Evolutionary conservation across 169 alveolate species (phyloP).

Genomic region (Eimeria necatrix): DNA sequence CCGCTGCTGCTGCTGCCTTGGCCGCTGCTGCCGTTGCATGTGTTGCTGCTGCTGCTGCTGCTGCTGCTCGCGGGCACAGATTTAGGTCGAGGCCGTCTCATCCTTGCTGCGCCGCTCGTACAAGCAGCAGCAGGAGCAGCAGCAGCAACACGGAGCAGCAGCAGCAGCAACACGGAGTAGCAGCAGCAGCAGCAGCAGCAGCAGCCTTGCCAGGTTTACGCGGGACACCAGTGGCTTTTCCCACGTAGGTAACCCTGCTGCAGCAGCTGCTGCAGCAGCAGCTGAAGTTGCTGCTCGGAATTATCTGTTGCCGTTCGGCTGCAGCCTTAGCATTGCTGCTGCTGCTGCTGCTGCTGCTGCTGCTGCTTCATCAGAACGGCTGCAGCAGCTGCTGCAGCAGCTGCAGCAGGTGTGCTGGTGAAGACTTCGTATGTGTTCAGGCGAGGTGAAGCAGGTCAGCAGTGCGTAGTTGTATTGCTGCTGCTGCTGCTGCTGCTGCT

Average conservation of each 20-base stretch:
- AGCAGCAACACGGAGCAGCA: not conserved
- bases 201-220: not conserved
- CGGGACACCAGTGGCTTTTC: not conserved
- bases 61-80: not conserved
- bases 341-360: not conserved
- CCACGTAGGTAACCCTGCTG: not conserved
- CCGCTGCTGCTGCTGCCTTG: conserved; percentile 33
- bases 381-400: not conserved
- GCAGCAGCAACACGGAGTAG: not conserved
- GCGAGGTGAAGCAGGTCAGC: not conserved
- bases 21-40: not conserved
- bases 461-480: not conserved
- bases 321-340: not conserved
- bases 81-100: not conserved
- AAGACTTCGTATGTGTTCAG: not conserved
- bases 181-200: not conserved
- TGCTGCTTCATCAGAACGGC: not conserved
- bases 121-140: conserved; percentile 10
- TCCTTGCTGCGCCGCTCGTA: not conserved
- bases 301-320: not conserved
- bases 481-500: not conserved
- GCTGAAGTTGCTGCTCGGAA: conserved; percentile 1
- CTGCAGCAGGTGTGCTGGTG: not conserved
- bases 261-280: not conserved
- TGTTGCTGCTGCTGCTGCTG: not conserved